These are phyloP conservation scores for Xylaria sp. DNA, from an alignment of 2,329 filamentous ascomycete species.

Conservation along the genomic window DNA sequence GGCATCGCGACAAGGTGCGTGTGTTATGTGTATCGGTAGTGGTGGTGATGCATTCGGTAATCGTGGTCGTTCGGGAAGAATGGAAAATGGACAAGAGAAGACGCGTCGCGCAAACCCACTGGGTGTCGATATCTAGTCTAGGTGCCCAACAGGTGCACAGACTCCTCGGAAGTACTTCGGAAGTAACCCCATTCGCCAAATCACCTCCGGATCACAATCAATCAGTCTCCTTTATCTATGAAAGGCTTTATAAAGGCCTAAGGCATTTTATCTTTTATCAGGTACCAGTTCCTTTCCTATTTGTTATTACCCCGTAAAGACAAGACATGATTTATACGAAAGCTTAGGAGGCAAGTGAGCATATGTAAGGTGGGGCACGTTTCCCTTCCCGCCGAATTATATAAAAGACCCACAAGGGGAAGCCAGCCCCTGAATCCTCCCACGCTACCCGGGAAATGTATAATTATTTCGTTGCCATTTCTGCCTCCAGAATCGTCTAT, in stretches of 20 bases:
- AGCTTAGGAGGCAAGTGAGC: slow-evolving; percentile 3
- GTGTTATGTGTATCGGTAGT: slow-evolving; percentile 9
- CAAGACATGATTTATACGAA: neutral
- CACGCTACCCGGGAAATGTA: too few relatives aligned
- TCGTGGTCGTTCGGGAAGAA: neutral
- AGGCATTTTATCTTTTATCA: neutral
- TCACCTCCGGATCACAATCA: neutral
- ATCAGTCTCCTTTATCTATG: slow-evolving; percentile 6
- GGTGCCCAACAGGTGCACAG: neutral
- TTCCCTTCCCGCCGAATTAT: too few relatives aligned
- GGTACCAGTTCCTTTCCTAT: neutral
- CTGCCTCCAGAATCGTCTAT: too few relatives aligned
- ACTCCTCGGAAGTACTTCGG: slow-evolving; percentile 10
- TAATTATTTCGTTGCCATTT: too few relatives aligned
- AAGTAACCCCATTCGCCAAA: too few relatives aligned
- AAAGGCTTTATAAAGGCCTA: too few relatives aligned
- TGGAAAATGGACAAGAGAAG: neutral
- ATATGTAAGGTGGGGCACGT: too few relatives aligned
- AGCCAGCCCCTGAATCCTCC: too few relatives aligned
- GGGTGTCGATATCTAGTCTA: slow-evolving; percentile 5
- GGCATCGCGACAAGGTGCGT: slow-evolving; percentile 13
- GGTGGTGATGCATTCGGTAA: neutral
- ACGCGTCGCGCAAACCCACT: slow-evolving; percentile 14
- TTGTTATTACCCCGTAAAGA: neutral
- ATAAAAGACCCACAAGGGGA: too few relatives aligned